Percentiles rank a stretch among this genome's conserved stretches.
Conservation (phyloP, 2,329 filamentous ascomycete genomes). For the Aspergillus candidus region DNA sequence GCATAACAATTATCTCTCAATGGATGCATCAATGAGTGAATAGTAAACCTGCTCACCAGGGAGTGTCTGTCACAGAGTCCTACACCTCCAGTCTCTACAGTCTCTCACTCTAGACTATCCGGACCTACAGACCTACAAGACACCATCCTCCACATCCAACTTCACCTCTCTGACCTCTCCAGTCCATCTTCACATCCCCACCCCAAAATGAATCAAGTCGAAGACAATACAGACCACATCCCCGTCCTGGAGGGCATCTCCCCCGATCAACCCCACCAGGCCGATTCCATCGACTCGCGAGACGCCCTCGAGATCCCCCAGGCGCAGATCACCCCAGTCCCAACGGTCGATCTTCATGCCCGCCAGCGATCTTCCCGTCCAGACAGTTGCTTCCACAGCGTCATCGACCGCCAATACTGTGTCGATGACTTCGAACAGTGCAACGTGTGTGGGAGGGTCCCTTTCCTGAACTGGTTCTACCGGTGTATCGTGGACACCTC, state of each 20-base stretch:
- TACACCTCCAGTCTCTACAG: too few relatives aligned
- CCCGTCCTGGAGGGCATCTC: constrained; percentile 3
- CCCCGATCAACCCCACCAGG: neutral
- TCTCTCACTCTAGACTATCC: neutral
- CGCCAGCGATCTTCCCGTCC: neutral
- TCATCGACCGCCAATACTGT: constrained; percentile 57
- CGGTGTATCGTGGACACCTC: constrained; percentile 62
- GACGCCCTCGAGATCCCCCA: neutral
- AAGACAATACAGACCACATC: neutral
- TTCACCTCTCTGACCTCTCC: too few relatives aligned
- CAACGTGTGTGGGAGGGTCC: constrained; percentile 50
- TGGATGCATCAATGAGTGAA: neutral
- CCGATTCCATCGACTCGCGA: neutral
- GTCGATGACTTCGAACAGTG: constrained; percentile 49
- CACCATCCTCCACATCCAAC: too few relatives aligned
- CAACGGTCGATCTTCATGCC: too few relatives aligned
- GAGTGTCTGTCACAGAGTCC: too few relatives aligned
- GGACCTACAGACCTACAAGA: too few relatives aligned
- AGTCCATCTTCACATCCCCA: too few relatives aligned
- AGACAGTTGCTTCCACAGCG: constrained; percentile 45
- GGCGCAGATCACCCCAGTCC: neutral
- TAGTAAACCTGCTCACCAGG: neutral
- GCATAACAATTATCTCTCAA: too few relatives aligned
- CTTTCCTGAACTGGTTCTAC: constrained; percentile 66
- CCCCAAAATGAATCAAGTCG: too few relatives aligned